These are phyloP conservation scores for Pythium aquatile DNA, from an alignment of 352 stramenopile genomes.

Conservation along the genomic window DNA sequence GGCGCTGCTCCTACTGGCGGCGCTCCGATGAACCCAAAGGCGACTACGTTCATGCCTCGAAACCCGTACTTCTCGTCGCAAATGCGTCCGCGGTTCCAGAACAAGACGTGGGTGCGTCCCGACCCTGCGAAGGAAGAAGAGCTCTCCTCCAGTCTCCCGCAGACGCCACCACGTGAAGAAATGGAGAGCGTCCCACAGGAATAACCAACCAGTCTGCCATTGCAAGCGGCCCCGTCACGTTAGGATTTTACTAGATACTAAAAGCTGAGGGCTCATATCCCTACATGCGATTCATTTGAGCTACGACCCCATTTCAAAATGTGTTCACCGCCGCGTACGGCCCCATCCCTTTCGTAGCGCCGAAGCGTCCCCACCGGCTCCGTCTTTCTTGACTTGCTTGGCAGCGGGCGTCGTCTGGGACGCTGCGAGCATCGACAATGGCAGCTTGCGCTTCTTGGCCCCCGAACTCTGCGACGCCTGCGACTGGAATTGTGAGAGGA, in stretches of 20 bases:
- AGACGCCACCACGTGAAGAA: constrained; percentile 65
- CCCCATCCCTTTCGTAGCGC: constrained; percentile 65
- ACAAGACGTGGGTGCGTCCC: constrained; percentile 85
- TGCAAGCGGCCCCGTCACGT: background rate
- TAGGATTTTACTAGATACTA: constrained; percentile 13
- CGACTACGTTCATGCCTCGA: constrained; percentile 45
- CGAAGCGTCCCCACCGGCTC: constrained; percentile 15
- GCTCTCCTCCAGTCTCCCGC: constrained; percentile 67
- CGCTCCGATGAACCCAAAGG: constrained; percentile 31
- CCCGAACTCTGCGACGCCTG: constrained; percentile 28
- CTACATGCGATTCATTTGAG: background rate
- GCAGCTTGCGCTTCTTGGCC: constrained; percentile 58
- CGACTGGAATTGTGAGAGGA: constrained; percentile 46
- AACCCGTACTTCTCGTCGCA: constrained; percentile 70
- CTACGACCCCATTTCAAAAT: background rate
- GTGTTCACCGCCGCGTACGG: constrained; percentile 47
- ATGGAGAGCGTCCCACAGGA: constrained; percentile 8
- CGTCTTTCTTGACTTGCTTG: constrained; percentile 17
- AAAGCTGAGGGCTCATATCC: background rate
- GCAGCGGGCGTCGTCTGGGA: constrained; percentile 41
- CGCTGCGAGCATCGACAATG: constrained; percentile 60
- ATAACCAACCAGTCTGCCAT: background rate
- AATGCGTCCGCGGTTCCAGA: constrained; percentile 83
- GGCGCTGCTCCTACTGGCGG: constrained; percentile 4
- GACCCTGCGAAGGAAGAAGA: constrained; percentile 72